These are phyloP conservation scores for Colletotrichum somersetense DNA, from an alignment of 2,329 filamentous ascomycete genomes.

Conservation along the genomic window DNA sequence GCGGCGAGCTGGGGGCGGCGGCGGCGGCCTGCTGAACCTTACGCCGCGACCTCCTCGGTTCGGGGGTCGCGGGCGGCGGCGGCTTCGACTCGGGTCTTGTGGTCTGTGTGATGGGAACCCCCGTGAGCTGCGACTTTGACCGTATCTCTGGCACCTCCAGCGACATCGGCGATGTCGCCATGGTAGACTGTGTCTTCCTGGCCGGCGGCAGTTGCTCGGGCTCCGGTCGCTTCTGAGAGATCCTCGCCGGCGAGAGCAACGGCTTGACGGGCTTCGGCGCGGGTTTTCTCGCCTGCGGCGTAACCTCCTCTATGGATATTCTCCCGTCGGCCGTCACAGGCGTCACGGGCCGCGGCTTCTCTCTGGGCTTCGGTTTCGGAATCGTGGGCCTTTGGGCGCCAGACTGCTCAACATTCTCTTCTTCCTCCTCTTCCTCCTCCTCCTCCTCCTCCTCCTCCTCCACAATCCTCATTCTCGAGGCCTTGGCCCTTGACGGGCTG, in stretches of 20 bases:
- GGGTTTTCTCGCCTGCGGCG: constrained; percentile 12
- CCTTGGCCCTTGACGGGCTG: constrained; percentile 44
- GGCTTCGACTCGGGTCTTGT: background rate
- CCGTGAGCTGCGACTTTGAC: background rate
- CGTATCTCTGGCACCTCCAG: background rate
- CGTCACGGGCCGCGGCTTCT: constrained; percentile 42
- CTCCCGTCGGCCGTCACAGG: background rate
- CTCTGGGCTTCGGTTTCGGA: constrained; percentile 47
- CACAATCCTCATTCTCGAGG: constrained; percentile 23
- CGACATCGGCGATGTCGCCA: background rate
- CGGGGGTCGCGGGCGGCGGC: constrained; percentile 14
- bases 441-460: constrained; percentile 19
- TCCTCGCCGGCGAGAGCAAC: constrained; percentile 10
- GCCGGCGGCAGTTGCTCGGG: constrained; percentile 1
- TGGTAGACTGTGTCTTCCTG: background rate
- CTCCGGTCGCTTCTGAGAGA: background rate
- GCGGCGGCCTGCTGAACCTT: constrained; percentile 8
- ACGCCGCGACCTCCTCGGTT: constrained; percentile 31
- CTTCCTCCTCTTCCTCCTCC: constrained; percentile 6
- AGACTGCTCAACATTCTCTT: background rate
- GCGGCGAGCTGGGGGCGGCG: constrained; percentile 42
- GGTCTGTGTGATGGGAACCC: constrained; percentile 5
- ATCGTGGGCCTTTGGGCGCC: background rate
- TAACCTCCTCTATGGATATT: background rate
- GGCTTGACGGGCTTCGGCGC: constrained; percentile 11